phyloP scores from a whole-genome alignment of 192 early-diverging fungal species.

The Funneliformis geosporum region DNA sequence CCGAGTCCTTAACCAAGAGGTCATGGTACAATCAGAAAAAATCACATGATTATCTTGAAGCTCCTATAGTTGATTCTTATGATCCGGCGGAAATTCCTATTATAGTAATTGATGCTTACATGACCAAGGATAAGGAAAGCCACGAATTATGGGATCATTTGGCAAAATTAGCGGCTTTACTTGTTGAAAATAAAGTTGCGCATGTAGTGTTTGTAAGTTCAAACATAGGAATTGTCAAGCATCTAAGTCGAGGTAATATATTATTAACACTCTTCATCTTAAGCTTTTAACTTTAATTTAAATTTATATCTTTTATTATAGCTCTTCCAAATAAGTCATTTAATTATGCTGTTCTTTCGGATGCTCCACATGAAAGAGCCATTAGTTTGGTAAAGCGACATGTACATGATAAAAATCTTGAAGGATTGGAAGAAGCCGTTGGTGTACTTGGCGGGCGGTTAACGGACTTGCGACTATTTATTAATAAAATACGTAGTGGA shows the following conservation, averaged over 20 bases:
- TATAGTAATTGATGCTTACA: conserved; percentile 85
- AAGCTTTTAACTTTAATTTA: not conserved
- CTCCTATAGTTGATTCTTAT: conserved; percentile 24
- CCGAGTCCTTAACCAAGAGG: conserved; percentile 29
- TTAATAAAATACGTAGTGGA: conserved; percentile 85
- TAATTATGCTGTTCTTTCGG: conserved; percentile 65
- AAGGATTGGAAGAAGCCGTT: conserved; percentile 53
- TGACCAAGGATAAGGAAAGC: conserved; percentile 70
- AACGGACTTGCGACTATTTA: conserved; percentile 85
- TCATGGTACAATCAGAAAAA: conserved; percentile 1
- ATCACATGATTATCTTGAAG: not conserved
- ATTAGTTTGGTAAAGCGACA: conserved; percentile 59
- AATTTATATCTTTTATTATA: conserved; percentile 20
- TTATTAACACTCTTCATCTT: not conserved
- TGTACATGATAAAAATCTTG: conserved; percentile 42
- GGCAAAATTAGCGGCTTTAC: conserved; percentile 79
- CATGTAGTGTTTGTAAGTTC: conserved; percentile 89
- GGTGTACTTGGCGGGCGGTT: conserved; percentile 84
- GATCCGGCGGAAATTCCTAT: conserved; percentile 75
- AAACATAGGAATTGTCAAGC: conserved; percentile 67
- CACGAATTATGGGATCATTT: conserved; percentile 70
- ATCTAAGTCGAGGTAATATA: conserved; percentile 65
- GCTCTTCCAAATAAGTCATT: conserved; percentile 72
- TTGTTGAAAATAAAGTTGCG: conserved; percentile 83
- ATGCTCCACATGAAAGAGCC: conserved; percentile 67